A percentile compares a stretch with the other conserved stretches of the same genome.
Evolutionary conservation across 2,329 filamentous ascomycete genomes (phyloP).

Genomic region (Tympanopsis confertula): DNA sequence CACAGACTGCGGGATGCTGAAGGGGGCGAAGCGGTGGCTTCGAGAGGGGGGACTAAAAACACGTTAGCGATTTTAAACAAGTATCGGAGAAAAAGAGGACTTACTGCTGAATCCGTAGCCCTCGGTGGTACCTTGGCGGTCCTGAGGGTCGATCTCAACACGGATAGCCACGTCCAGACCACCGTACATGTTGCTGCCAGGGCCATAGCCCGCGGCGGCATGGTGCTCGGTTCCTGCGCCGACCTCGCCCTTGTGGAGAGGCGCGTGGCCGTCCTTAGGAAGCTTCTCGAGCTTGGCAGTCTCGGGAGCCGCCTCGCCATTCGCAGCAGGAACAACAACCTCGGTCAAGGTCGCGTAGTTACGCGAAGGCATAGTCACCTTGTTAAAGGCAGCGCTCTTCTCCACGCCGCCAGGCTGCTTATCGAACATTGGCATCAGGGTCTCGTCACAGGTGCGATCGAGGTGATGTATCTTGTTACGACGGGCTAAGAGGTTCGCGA

Average conservation of each 20-base stretch:
- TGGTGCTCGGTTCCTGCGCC: constrained; percentile 67
- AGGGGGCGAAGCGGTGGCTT: too few species aligned
- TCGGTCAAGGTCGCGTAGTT: constrained; percentile 89
- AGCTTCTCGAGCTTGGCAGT: constrained; percentile 13
- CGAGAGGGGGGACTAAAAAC: too few species aligned
- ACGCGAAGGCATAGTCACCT: constrained; percentile 80
- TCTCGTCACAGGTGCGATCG: constrained; percentile 71
- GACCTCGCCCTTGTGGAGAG: constrained; percentile 67
- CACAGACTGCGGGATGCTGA: too few species aligned
- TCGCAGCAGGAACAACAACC: constrained; percentile 53
- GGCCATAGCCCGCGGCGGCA: constrained; percentile 45
- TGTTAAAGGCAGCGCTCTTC: constrained; percentile 67
- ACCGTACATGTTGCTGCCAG: constrained; percentile 44
- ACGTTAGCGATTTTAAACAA: too few species aligned
- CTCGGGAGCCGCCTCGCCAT: constrained; percentile 2
- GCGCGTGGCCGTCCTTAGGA: constrained; percentile 55
- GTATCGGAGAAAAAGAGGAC: neutral
- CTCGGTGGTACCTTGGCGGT: constrained; percentile 68
- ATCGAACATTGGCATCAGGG: constrained; percentile 83
- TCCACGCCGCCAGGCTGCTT: constrained; percentile 68
- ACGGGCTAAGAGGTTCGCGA: constrained; percentile 82
- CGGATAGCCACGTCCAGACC: constrained; percentile 73
- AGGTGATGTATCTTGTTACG: constrained; percentile 74
- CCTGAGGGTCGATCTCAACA: constrained; percentile 75
- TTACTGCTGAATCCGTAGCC: constrained; percentile 59